Evolutionary conservation across 179 eudicot species (phyloP).

Genomic region (Silene coronaria): DNA sequence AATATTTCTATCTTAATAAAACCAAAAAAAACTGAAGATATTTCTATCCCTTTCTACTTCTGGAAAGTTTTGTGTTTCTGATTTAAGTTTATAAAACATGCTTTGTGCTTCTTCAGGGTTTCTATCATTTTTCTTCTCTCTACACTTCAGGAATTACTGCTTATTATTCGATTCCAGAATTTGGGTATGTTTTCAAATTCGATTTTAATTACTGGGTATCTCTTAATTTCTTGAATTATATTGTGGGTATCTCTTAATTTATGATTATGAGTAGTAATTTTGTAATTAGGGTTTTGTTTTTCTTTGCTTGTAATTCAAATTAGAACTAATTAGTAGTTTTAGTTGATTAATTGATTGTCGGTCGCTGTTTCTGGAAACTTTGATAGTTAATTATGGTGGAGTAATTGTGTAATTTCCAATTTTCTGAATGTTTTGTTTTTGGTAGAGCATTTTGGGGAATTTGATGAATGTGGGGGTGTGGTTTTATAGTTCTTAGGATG

Average conservation of each 20-base stretch:
- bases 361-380: constrained; percentile 4
- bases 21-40: constrained; percentile 6
- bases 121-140: neutral
- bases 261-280: neutral
- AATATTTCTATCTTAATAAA: neutral
- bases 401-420: neutral
- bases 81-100: neutral
- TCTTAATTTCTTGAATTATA: neutral
- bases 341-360: constrained; percentile 10
- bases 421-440: neutral
- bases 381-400: neutral
- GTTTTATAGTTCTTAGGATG: neutral
- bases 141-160: neutral
- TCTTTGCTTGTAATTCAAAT: neutral
- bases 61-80: constrained; percentile 20
- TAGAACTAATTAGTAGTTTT: neutral
- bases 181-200: constrained; percentile 15
- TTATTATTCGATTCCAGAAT: neutral
- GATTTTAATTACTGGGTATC: constrained; percentile 10
- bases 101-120: constrained; percentile 9
- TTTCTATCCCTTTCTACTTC: constrained; percentile 18
- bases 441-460: neutral
- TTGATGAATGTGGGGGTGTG: neutral
- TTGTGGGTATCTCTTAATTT: neutral
- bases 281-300: neutral